Evolutionary conservation across 1,284 basidiomycete genomes (phyloP).

Genomic region (Cutaneotrichosporon cavernicola): DNA sequence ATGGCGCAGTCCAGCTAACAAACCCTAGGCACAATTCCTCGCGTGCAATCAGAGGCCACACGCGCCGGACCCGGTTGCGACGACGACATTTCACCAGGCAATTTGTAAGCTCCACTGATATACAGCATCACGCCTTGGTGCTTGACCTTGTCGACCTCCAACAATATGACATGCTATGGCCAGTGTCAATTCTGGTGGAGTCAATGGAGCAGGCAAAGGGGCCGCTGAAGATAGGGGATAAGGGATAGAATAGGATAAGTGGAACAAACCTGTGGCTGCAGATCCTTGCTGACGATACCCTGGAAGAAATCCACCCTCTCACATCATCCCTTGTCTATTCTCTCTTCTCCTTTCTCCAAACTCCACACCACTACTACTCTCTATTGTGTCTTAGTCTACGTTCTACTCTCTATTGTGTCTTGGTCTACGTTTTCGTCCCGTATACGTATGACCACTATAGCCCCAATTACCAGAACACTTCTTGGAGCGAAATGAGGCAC

Average conservation of each 20-base stretch:
- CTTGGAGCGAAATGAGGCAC: neutral
- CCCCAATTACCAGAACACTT: neutral
- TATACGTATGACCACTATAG: neutral
- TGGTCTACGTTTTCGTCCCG: too few species aligned
- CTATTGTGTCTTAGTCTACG: too few species aligned
- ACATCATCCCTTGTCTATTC: neutral
- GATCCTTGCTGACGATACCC: neutral
- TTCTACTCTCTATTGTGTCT: too few species aligned
- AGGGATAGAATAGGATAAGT: neutral
- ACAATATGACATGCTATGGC: too few species aligned
- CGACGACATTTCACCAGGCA: neutral
- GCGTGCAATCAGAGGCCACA: neutral
- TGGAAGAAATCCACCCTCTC: neutral
- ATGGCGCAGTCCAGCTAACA: neutral
- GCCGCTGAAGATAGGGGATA: neutral
- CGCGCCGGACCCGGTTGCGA: neutral
- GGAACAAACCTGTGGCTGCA: neutral
- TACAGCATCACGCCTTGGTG: neutral
- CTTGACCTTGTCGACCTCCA: neutral
- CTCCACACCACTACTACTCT: neutral
- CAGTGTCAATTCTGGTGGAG: too few species aligned
- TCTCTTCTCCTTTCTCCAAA: too few species aligned
- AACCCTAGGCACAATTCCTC: neutral
- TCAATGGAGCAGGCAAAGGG: neutral
- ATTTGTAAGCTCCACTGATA: neutral